Base-by-base conservation (phyloP, 257 asterid species). In the Linaria vulgaris region DNA sequence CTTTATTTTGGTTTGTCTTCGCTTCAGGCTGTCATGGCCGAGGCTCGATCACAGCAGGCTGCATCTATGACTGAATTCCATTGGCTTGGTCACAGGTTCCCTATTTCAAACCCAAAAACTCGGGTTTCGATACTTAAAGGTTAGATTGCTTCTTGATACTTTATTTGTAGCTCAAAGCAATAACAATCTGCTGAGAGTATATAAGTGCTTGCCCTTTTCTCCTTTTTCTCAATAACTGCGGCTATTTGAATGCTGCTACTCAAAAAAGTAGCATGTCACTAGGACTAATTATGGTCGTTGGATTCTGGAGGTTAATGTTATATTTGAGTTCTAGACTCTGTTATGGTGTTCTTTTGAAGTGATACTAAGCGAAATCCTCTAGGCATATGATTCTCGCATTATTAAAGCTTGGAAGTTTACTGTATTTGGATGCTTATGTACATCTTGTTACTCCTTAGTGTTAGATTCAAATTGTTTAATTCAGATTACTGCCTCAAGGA, bases 31-130 rank as follows among this genome's bases (percentile, higher is more conserved):
- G 97, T 75, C 73, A 85, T 87, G 95, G 87, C 97, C 47, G 99
- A 94, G 78, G 97, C 95, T 74, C 95, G 99, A 72, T 85, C 96
- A 48, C 99, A 90, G 83, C 97, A 90, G 72, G 99, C 97, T 48
- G 92, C 95, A 71, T 90, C 97, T 22, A 81, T 94, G 97, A 90
- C 96, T 66, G 96, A 90, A 73, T 94, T 94, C 59, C 57, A 77
- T 69, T 94, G 96, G 95, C 99, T 90, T 70, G 96, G 97, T 57
- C 91, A 81, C 47, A 78, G 74, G 53, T 90, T 85, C 78, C 97
- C 99, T 58, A 71, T 94, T 61, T 84, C 99, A 66, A 94, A 87
- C 81, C 88, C 99, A 34, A 94, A 90, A 85, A 90, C 97, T 59
- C 85, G 96, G 31, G 92, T 87, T 23, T 76, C 90, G 81, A 87